These are phyloP conservation scores for Cyberlindnera nakhonratchasimensis DNA, from an alignment of 805 yeast genomes.

Conservation along the genomic window DNA sequence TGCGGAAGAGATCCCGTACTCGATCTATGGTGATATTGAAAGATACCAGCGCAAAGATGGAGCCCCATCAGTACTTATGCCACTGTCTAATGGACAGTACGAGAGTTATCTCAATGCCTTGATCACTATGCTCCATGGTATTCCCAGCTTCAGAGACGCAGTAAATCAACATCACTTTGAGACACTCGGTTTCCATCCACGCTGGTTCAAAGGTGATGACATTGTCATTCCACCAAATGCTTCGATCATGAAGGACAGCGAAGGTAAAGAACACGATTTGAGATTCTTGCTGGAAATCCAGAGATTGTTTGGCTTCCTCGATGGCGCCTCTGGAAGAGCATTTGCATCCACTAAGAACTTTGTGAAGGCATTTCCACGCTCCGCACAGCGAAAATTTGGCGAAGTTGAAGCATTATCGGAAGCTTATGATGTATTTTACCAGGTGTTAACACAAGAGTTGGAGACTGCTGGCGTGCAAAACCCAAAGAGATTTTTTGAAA, in stretches of 20 bases:
- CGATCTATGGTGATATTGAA: constrained; percentile 33
- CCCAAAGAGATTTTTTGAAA: constrained; percentile 9
- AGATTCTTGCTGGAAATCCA: constrained; percentile 36
- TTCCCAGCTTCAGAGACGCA: constrained; percentile 32
- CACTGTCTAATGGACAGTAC: constrained; percentile 30
- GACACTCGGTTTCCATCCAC: constrained; percentile 34
- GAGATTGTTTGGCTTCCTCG: constrained; percentile 36
- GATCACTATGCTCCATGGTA: constrained; percentile 36
- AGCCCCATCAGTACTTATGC: constrained; percentile 35
- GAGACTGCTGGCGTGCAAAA: constrained; percentile 1
- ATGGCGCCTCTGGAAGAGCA: constrained; percentile 33
- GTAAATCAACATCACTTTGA: constrained; percentile 32
- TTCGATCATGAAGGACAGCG: constrained; percentile 12
- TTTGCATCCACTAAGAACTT: constrained; percentile 38
- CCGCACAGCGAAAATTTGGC: constrained; percentile 12
- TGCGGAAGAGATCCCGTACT: constrained; percentile 5
- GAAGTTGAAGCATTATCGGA: constrained; percentile 19
- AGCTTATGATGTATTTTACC: constrained; percentile 22
- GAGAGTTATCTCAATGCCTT: constrained; percentile 43
- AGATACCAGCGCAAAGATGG: constrained; percentile 24
- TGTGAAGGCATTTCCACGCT: constrained; percentile 30
- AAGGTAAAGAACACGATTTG: constrained; percentile 27
- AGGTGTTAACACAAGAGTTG: constrained; percentile 12
- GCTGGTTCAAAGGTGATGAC: constrained; percentile 38
- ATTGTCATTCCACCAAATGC: constrained; percentile 11